Conservation (phyloP, 345 rosid species). For the Rhodamnia argentea region DNA sequence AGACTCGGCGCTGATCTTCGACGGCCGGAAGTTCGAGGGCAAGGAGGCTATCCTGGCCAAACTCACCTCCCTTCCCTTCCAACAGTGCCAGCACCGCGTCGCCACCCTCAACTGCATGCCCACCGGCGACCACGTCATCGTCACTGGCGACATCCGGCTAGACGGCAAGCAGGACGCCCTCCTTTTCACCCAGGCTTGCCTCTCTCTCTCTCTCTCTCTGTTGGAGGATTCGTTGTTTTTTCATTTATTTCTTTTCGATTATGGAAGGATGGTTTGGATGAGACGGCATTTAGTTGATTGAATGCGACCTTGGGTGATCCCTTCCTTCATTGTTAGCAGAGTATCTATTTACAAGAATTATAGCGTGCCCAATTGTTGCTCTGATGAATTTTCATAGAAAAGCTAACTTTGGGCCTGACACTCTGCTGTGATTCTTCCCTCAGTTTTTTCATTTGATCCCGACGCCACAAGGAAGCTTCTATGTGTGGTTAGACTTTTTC, state of each 20-base stretch:
- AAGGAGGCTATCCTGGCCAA: slow-evolving; percentile 63
- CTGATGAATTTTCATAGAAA: not conserved
- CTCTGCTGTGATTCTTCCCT: not conserved
- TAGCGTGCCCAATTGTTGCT: not conserved
- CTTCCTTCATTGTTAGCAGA: not conserved
- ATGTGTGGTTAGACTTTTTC: not conserved
- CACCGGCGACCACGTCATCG: slow-evolving; percentile 33
- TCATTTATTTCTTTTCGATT: too few relatives aligned
- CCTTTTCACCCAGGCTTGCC: slow-evolving; percentile 30
- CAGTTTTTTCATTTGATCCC: not conserved
- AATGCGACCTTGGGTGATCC: not conserved
- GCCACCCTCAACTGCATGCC: slow-evolving; percentile 36
- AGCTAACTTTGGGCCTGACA: not conserved
- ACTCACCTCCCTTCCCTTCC: slow-evolving; percentile 68
- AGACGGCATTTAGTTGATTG: not conserved
- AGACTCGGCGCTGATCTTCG: slow-evolving; percentile 81
- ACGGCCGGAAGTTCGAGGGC: slow-evolving; percentile 89
- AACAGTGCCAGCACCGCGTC: slow-evolving; percentile 32
- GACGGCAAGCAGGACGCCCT: slow-evolving; percentile 39
- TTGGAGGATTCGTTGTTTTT: too few relatives aligned
- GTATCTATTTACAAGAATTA: not conserved
- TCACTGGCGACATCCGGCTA: slow-evolving; percentile 33
- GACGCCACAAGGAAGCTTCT: not conserved
- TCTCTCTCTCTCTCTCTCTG: not conserved
- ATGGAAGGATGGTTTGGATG: too few relatives aligned